Evolutionary conservation across 1,284 basidiomycete species (phyloP), one percentile per base, ranked within the genome.

Genomic region (Cryptococcus wingfieldii): DNA sequence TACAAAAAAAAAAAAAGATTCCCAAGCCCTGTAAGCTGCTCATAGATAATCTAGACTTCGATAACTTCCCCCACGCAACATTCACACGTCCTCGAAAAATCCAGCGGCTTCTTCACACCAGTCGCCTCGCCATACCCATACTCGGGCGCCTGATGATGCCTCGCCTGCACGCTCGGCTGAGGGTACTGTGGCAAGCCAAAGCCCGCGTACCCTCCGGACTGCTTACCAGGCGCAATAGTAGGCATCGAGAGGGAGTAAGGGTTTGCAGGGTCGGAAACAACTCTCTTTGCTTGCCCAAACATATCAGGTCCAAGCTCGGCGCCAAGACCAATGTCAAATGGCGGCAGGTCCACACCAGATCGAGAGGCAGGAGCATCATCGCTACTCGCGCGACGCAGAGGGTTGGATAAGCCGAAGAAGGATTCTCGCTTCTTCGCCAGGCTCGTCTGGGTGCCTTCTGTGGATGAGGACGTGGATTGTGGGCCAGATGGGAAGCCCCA

Each of bases 341-440:
- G 59, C 12, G 63, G 62, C 34, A 62, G 43, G 44, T 66, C 64
- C 23, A 66, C 51, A 6, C 61, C 64, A 37, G 45, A 25, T 31
- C 43, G 47, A 27, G 16, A n/a, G 18, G 13, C 18, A 13, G 23
- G 23, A 9, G 19, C 45, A 46, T 46, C 45, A 16, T 46, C 45
- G 18, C 18, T 23, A 8, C 14, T 23, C 16, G 45, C 47, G n/a
- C 56, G 42, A 12, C 47, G 54, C 8, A 60, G 54, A 1, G 55
- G 49, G 14, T 61, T 59, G 1, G 71, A 72, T 13, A 74, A 55
- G 6, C 73, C 73, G 53, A 75, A 75, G 65, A 75, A 75, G 4
- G 67, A 70, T 34, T 75, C 73, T n/a, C 71, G 58, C 52, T 71
- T 70, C 53, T 49, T 63, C 28, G 19, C 46, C 25, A 5, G 59